Evolutionary conservation across 148 eudicot species (phyloP).

Genomic region (Dianthus caryophyllus): DNA sequence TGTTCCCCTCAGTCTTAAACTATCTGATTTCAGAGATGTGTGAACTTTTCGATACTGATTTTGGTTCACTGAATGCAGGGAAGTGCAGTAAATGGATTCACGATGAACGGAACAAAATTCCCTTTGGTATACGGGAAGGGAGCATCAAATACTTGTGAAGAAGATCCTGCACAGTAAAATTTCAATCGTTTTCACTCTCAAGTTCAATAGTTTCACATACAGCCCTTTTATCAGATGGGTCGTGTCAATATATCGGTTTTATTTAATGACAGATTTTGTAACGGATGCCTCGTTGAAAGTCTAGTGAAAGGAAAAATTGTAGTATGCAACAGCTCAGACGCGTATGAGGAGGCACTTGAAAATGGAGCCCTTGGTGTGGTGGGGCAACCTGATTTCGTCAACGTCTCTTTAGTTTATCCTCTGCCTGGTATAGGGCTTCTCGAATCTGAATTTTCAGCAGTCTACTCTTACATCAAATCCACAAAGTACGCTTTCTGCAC

Average conservation of each 20-base stretch:
- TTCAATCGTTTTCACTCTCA: neutral
- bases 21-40: too few relatives aligned
- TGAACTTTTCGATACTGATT: neutral
- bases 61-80: constrained; percentile 30
- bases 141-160: constrained; percentile 10
- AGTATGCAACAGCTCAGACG: constrained; percentile 6
- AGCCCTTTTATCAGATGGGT: too few relatives aligned
- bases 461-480: constrained; percentile 6
- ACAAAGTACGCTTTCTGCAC: neutral
- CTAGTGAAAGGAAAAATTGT: constrained; percentile 35
- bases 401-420: constrained; percentile 3
- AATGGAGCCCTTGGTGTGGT: constrained; percentile 25
- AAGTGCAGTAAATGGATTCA: constrained; percentile 27
- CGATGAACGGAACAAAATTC: constrained; percentile 20
- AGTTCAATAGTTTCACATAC: too few relatives aligned
- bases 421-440: neutral
- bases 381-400: neutral
- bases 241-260: neutral
- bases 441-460: neutral
- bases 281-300: constrained; percentile 14
- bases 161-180: constrained; percentile 10
- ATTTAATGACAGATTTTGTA: constrained; percentile 16
- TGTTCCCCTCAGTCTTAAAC: too few relatives aligned
- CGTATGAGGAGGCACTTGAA: neutral
- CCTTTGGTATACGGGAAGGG: constrained; percentile 38